phyloP scores from a whole-genome alignment of 768 basidiomycete species.

The Pleurotus djamor region DNA sequence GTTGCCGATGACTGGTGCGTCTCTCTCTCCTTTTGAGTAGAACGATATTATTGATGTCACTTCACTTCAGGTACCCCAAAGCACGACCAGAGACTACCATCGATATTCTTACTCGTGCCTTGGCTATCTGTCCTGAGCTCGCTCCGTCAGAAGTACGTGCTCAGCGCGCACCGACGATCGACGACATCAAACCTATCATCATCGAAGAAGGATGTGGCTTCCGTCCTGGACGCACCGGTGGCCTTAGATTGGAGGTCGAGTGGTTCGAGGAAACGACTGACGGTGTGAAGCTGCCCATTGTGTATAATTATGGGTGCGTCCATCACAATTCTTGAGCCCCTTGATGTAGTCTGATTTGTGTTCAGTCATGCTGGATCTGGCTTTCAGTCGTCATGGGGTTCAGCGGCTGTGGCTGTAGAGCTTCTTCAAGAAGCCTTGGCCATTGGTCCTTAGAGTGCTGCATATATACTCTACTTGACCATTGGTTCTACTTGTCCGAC shows the following conservation, averaged over 20 bases:
- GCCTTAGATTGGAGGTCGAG: slow-evolving; percentile 57
- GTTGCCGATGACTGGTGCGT: slow-evolving; percentile 58
- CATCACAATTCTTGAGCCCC: not conserved
- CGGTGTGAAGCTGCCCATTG: slow-evolving; percentile 34
- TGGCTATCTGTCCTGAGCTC: slow-evolving; percentile 55
- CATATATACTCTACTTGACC: not conserved
- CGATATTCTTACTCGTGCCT: slow-evolving; percentile 51
- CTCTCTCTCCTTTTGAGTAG: not conserved
- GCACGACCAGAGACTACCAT: slow-evolving; percentile 62
- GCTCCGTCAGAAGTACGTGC: slow-evolving; percentile 52
- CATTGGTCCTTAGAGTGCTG: not conserved
- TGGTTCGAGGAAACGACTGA: slow-evolving; percentile 26
- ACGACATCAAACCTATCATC: slow-evolving; percentile 46
- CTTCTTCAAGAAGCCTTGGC: slow-evolving; percentile 16
- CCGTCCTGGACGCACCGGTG: slow-evolving; percentile 66
- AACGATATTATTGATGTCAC: not conserved
- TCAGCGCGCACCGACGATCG: slow-evolving; percentile 41
- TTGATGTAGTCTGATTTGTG: not conserved
- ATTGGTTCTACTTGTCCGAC: too few relatives aligned
- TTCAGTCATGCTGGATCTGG: slow-evolving; percentile 13
- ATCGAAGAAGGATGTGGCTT: slow-evolving; percentile 58
- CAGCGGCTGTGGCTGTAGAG: slow-evolving; percentile 17
- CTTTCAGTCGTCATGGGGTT: slow-evolving; percentile 14
- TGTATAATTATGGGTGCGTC: slow-evolving; percentile 32
- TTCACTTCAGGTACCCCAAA: slow-evolving; percentile 50